Percentiles rank a stretch among this genome's conserved stretches.
Evolutionary conservation across 352 stramenopile genomes (phyloP).

Genomic region (Poterioochromonas sp.): DNA sequence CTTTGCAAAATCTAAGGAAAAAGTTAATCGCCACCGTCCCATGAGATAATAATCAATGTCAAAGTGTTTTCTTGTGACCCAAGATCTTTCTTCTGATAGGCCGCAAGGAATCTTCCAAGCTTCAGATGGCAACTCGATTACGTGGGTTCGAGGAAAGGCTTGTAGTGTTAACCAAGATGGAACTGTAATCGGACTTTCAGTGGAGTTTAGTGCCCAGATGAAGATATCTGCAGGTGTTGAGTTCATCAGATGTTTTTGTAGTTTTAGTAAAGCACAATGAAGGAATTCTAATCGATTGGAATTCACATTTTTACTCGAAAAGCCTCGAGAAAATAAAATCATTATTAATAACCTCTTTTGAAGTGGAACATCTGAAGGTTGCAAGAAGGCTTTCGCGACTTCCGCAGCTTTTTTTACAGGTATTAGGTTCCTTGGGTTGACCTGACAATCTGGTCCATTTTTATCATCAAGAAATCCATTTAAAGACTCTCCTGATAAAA

Average conservation of each 20-base stretch:
- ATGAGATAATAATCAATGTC: conserved; percentile 34
- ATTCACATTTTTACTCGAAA: not conserved
- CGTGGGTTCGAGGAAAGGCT: not conserved
- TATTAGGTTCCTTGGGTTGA: too few relatives aligned
- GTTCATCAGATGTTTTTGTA: not conserved
- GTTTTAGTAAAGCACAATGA: conserved; percentile 17
- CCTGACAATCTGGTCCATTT: too few relatives aligned
- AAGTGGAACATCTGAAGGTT: conserved; percentile 15
- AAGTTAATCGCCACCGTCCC: conserved; percentile 24
- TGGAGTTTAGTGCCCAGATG: conserved; percentile 25
- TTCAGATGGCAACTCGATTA: not conserved
- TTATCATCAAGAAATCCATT: too few relatives aligned
- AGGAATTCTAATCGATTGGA: not conserved
- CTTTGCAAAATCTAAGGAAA: conserved; percentile 18
- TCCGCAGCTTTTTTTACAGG: too few relatives aligned
- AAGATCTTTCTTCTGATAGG: conserved; percentile 11
- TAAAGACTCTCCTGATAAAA: too few relatives aligned
- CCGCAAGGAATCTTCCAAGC: conserved; percentile 20
- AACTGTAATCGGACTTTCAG: not conserved
- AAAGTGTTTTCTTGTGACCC: conserved; percentile 22
- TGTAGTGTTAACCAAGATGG: not conserved
- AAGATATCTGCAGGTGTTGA: conserved; percentile 19
- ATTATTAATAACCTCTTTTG: conserved; percentile 1
- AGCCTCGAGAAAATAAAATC: conserved; percentile 28
- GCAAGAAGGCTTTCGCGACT: too few relatives aligned